These are phyloP conservation scores for Hymenoscyphus occultus DNA, from an alignment of 2,329 filamentous ascomycete genomes.

Conservation along the genomic window DNA sequence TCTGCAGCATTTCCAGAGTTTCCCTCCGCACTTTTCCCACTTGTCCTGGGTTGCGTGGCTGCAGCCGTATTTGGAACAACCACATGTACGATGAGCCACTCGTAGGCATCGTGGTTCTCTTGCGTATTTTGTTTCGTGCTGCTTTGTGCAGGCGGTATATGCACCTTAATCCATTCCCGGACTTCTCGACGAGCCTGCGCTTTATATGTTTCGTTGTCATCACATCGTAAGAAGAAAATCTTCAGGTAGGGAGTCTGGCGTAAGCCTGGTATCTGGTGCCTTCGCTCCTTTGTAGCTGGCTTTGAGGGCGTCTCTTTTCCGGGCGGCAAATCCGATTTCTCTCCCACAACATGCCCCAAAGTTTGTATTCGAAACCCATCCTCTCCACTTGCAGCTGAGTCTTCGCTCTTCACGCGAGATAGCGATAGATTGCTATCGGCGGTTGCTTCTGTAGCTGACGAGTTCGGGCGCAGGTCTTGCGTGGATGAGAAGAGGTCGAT, in stretches of 20 bases:
- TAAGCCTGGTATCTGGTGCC: conserved; percentile 93
- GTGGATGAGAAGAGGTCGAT: conserved; percentile 71
- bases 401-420: conserved; percentile 38
- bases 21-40: conserved; percentile 47
- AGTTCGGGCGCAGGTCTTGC: conserved; percentile 42
- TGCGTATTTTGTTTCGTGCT: conserved; percentile 60
- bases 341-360: conserved; percentile 40
- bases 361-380: conserved; percentile 62
- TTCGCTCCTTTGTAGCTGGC: conserved; percentile 52
- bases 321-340: conserved; percentile 27
- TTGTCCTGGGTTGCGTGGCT: conserved; percentile 70
- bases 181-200: conserved; percentile 71
- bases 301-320: conserved; percentile 21
- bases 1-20: conserved; percentile 58
- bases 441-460: conserved; percentile 36
- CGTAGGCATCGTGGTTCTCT: conserved; percentile 93
- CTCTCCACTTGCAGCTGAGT: conserved; percentile 41
- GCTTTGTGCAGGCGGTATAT: conserved; percentile 58
- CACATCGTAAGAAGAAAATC: conserved; percentile 82
- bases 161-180: conserved; percentile 84
- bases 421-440: conserved; percentile 35
- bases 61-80: conserved; percentile 83
- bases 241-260: conserved; percentile 93
- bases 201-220: conserved; percentile 95
- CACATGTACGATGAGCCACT: conserved; percentile 93